Evolutionary conservation across 371 early-diverging fungal species (phyloP).

Genomic region (Apophysomyces elegans): DNA sequence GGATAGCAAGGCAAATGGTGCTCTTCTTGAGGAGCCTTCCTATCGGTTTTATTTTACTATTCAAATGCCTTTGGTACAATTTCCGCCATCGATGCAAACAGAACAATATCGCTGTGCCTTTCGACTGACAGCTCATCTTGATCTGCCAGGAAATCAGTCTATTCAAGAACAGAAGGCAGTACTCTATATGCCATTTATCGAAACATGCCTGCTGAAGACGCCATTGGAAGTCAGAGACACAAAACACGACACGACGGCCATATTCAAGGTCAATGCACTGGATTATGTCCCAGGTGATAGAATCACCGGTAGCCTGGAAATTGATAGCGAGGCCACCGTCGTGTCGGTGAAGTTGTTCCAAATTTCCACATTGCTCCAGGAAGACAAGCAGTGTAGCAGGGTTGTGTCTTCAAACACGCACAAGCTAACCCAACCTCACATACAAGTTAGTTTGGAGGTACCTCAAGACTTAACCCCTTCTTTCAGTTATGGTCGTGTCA

Average conservation of each 20-base stretch:
- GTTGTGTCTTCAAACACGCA: conserved; percentile 22
- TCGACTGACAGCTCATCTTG: conserved; percentile 32
- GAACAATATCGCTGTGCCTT: conserved; percentile 31
- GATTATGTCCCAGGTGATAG: conserved; percentile 40
- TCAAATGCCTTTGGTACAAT: conserved; percentile 47
- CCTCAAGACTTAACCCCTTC: conserved; percentile 35
- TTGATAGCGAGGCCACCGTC: background rate
- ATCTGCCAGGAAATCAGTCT: conserved; percentile 16
- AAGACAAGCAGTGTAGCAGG: conserved; percentile 15
- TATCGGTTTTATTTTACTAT: conserved; percentile 41
- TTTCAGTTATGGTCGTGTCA: conserved; percentile 31
- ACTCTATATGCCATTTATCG: conserved; percentile 41
- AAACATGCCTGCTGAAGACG: conserved; percentile 35
- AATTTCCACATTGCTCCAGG: conserved; percentile 21
- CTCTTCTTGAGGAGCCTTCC: conserved; percentile 16
- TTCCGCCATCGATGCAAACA: conserved; percentile 39
- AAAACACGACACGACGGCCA: background rate
- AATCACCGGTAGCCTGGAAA: conserved; percentile 7
- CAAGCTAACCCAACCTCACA: conserved; percentile 14
- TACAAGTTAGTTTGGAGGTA: conserved; percentile 20
- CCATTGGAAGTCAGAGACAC: conserved; percentile 20
- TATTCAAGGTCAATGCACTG: conserved; percentile 23
- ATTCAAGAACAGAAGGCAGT: conserved; percentile 16
- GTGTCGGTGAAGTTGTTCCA: conserved; percentile 10
- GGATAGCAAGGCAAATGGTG: conserved; percentile 34